These are phyloP conservation scores for Acanthamoeba healyi DNA, from an alignment of 208 protist genomes.

Conservation along the genomic window DNA sequence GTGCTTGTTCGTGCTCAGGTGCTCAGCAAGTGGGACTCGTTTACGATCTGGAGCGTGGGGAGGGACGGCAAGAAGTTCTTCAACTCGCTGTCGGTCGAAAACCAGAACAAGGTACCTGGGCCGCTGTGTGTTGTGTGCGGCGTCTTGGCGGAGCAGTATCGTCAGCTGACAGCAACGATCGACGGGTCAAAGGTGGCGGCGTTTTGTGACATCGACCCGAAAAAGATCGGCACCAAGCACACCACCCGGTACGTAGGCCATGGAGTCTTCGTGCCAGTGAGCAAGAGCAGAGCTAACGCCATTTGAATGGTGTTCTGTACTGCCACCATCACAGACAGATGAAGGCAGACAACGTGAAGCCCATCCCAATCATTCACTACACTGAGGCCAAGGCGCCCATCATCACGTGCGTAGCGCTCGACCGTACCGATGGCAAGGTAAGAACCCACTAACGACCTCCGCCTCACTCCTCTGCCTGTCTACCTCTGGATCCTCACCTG, in stretches of 20 bases:
- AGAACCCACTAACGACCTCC: background rate
- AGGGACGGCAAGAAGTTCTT: constrained; percentile 62
- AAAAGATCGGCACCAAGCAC: constrained; percentile 58
- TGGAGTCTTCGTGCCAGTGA: background rate
- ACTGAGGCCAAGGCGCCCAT: constrained; percentile 55
- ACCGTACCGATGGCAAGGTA: constrained; percentile 34
- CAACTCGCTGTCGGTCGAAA: constrained; percentile 47
- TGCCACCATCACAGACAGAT: too few species aligned
- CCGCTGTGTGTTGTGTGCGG: too few species aligned
- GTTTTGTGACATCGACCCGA: constrained; percentile 60
- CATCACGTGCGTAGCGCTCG: constrained; percentile 42
- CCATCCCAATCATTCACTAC: constrained; percentile 48
- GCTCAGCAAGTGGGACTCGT: constrained; percentile 63
- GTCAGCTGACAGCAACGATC: too few species aligned
- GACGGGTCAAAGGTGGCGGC: constrained; percentile 12
- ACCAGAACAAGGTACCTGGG: constrained; percentile 61
- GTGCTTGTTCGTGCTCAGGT: background rate
- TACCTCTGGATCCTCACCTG: background rate
- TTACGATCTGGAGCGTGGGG: constrained; percentile 60
- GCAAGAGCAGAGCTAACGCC: too few species aligned
- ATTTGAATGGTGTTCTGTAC: too few species aligned
- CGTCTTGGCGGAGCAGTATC: too few species aligned
- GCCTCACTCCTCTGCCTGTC: background rate
- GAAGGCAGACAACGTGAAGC: constrained; percentile 37
- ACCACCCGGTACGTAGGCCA: background rate